Base-by-base conservation (phyloP, 2,329 filamentous ascomycete genomes). In the Penicillium sp. region DNA sequence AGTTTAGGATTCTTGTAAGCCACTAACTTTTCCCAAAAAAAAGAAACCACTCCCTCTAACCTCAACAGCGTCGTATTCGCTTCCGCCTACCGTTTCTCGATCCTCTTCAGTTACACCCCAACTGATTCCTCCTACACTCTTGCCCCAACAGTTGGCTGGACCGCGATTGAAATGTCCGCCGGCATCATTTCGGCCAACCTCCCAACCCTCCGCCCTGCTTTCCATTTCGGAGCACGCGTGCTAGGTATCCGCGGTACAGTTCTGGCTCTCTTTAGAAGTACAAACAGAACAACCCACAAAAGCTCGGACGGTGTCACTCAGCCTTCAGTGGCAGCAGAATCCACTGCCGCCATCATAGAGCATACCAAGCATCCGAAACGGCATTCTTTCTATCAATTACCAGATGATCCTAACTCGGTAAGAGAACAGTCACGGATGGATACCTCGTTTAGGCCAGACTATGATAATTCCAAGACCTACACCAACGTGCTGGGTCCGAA, bases 181-280 rank as follows among this genome's bases (percentile, higher is more conserved):
- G 66, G 66, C 5, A 68, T 68, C 30, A 60, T 66, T 14, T 68
- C 65, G 6, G 66, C 66, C n/a, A 66, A 62, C 42, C 63, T 68
- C 0, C 66, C 66, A 2, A 67, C 66, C 11, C 49, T 68, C 8
- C 62, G 64, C 2, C 66, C 66, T 14, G 66, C 66, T 9, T 47
- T 68, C 11, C 62, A 58, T 14, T 55, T 61, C 28, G 50, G 59
- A 30, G 54, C 58, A 33, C 65, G 66, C 28, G 22, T n/a, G 42
- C 17, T 45, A 28, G 42, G 28, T 45, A 19, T 45, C 17, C 7
- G 7, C 1, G 42, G 42, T 14, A 33, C 6, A 3, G 14, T 45
- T 16, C 22, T 45, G n/a, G 42, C 17, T n/a, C 28, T 45, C 28
- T 45, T 45, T 17, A 45, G 3, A 45, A 45, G 42, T 11, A 16